Conservation (phyloP, 495 filamentous ascomycete genomes). For the Pyrenula massariospora region DNA sequence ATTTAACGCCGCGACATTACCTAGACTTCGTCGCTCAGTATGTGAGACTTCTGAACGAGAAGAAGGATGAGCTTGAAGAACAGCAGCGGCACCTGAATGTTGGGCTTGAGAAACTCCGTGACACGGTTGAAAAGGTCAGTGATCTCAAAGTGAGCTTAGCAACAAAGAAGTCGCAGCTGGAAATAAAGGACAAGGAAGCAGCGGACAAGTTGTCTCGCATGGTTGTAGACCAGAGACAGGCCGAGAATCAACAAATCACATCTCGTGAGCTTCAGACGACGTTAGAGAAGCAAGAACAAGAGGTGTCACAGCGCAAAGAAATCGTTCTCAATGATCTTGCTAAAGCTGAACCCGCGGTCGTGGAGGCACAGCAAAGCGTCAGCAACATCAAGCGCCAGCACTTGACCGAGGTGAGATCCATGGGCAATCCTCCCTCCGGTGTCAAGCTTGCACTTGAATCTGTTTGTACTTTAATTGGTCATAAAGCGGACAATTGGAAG, state of each 20-base stretch:
- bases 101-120: conserved; percentile 91
- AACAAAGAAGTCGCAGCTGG: conserved; percentile 84
- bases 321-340: conserved; percentile 83
- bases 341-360: conserved; percentile 82
- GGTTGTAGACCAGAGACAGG: conserved; percentile 92
- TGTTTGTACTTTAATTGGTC: conserved; percentile 86
- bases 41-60: conserved; percentile 94
- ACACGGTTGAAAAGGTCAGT: conserved; percentile 94
- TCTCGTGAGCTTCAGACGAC: conserved; percentile 81
- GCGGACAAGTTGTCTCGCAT: conserved; percentile 95
- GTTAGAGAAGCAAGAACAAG: conserved; percentile 78
- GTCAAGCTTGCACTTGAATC: conserved; percentile 89
- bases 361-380: conserved; percentile 87
- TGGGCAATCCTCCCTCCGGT: conserved; percentile 80
- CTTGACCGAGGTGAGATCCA: conserved; percentile 92
- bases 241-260: conserved; percentile 76
- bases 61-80: conserved; percentile 95
- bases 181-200: conserved; percentile 87
- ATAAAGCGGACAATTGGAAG: conserved; percentile 85
- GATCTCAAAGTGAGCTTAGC: conserved; percentile 83
- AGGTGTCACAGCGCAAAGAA: conserved; percentile 72
- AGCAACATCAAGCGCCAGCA: conserved; percentile 97
- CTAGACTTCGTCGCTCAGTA: conserved; percentile 97
- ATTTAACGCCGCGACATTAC: conserved; percentile 91
- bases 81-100: conserved; percentile 97